These are phyloP conservation scores for Nymphaea thermarum DNA, from an alignment of 164 flowering plant genomes.

Conservation along the genomic window DNA sequence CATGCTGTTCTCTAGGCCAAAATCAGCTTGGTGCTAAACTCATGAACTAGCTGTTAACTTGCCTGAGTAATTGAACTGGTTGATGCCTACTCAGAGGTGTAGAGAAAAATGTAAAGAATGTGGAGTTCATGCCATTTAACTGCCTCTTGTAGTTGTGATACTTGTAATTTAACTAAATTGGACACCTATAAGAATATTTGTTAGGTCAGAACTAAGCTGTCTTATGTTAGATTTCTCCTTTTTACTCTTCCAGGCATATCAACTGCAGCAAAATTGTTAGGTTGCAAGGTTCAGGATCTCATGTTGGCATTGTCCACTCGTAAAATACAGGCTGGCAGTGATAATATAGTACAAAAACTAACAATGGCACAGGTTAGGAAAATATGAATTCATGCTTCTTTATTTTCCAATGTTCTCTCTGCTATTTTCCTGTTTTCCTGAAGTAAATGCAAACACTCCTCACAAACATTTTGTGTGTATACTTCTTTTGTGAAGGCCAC, in stretches of 20 bases:
- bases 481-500: constrained; percentile 45
- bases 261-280: constrained; percentile 61
- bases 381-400: not conserved
- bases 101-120: too few species aligned
- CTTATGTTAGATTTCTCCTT: not conserved
- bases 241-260: constrained; percentile 43
- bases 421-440: not conserved
- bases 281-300: constrained; percentile 54
- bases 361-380: constrained; percentile 62
- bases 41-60: too few species aligned
- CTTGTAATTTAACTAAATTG: too few species aligned
- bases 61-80: too few species aligned
- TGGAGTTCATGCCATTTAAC: too few species aligned
- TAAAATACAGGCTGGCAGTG: constrained; percentile 53
- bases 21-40: too few species aligned
- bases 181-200: too few species aligned
- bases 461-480: not conserved
- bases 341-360: constrained; percentile 40
- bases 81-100: too few species aligned
- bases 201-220: too few species aligned
- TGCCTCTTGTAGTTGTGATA: too few species aligned
- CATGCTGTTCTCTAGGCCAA: too few species aligned
- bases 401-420: not conserved
- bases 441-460: not conserved
- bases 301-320: constrained; percentile 46